Percentiles rank a stretch among this genome's conserved stretches.
Evolutionary conservation across 2,329 filamentous ascomycete genomes (phyloP).

Genomic region (Scorias spongiosa): DNA sequence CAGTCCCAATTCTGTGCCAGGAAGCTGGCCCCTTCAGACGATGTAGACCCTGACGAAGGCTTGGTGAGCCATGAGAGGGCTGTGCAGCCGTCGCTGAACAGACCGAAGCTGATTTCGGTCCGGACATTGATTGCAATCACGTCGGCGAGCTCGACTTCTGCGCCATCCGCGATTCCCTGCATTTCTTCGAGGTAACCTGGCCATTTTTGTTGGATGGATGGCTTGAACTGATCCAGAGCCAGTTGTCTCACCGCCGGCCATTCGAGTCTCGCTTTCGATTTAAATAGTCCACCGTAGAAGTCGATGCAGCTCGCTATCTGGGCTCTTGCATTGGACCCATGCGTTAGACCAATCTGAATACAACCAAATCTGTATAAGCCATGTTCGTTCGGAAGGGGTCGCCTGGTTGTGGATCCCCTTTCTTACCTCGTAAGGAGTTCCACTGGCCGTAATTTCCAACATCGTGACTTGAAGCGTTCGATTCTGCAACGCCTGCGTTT

Average conservation of each 20-base stretch:
- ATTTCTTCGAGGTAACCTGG: conserved; percentile 31
- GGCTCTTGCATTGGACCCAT: conserved; percentile 25
- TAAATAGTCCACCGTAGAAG: conserved; percentile 35
- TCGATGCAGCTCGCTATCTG: conserved; percentile 29
- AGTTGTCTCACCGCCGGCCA: conserved; percentile 32
- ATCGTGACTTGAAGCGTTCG: not conserved
- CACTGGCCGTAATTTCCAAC: not conserved
- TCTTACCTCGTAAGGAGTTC: not conserved
- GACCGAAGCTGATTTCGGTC: conserved; percentile 42
- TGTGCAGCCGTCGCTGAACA: conserved; percentile 45
- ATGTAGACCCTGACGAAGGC: not conserved
- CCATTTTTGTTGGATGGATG: conserved; percentile 27
- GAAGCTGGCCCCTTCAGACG: conserved; percentile 17
- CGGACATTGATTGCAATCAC: conserved; percentile 44
- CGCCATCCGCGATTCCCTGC: conserved; percentile 35
- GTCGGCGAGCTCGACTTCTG: conserved; percentile 30
- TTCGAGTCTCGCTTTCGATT: conserved; percentile 29
- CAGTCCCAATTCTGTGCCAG: conserved; percentile 49
- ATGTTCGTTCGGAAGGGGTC: too few species aligned
- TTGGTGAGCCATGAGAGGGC: conserved; percentile 31
- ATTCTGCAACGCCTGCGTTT: too few species aligned
- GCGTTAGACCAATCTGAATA: conserved; percentile 32
- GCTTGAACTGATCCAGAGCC: conserved; percentile 31
- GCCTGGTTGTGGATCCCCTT: not conserved
- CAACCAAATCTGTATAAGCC: too few species aligned